Base-by-base conservation (phyloP, 495 filamentous ascomycete genomes). In the Lineolata rhizophorae region DNA sequence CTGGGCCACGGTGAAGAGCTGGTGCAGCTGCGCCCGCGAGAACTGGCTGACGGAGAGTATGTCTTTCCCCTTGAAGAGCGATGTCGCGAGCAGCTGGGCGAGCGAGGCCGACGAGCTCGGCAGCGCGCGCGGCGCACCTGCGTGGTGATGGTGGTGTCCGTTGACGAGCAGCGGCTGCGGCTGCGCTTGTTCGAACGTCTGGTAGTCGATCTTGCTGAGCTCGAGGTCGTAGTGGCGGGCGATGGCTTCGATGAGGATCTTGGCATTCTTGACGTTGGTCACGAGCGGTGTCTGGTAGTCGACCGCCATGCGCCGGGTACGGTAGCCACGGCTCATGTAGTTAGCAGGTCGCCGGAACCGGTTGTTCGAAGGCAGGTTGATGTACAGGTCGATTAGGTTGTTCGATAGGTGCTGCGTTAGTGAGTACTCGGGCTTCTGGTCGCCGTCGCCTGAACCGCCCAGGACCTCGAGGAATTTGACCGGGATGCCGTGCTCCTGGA, bases 261-360 rank as follows among this genome's bases (percentile, higher is more conserved):
- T 97, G 25, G 87, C 87, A 44, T 94, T 97, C 65, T 97, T 97
- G 45, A 97, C 87, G 46, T 97, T 97, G 29, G 87, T 97, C 18
- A 97, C 83, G 42, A 97, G 55, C 24, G 87, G 87, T 25, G 85
- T 91, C 53, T 94, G 85, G 55, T 94, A 97, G 53, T 97, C 87
- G 14, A 97, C 87, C 18, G 87, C 87, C 87, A 97, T 92, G 43
- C 87, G 73, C 48, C 87, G 67, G 20, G 87, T 94, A 40, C 72
- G 70, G 52, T 97, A 97, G 32, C 87, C 87, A 54, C 79, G 84
- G 51, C 82, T 92, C 75, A 97, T 85, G 58, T 97, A 95, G 58
- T 79, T 95, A 34, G 87, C 87, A 16, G 87, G 87, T 35, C 87
- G 72, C 36, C 87, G 66, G 62, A 84, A 95, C 40, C 80, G 73